These are phyloP conservation scores for Epichloe glyceriae DNA, from an alignment of 2,329 filamentous ascomycete genomes.

Conservation along the genomic window DNA sequence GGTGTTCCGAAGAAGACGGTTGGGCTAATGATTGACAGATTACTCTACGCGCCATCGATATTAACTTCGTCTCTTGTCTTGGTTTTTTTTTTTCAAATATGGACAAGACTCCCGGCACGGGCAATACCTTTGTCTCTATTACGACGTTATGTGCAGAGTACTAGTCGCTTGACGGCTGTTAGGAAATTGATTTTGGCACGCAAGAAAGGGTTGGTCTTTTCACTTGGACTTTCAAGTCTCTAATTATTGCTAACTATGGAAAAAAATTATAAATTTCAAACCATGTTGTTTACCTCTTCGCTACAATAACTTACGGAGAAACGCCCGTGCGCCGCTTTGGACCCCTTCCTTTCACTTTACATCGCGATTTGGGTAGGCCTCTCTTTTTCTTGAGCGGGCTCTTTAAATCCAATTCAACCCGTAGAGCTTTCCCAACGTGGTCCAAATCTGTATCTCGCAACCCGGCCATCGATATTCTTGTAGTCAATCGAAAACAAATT, in stretches of 20 bases:
- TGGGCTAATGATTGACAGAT: slow-evolving; percentile 11
- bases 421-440: background rate
- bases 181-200: background rate
- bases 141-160: background rate
- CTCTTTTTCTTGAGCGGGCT: background rate
- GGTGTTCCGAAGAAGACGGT: background rate
- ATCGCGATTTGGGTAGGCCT: background rate
- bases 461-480: background rate
- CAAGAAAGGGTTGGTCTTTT: slow-evolving; percentile 17
- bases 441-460: background rate
- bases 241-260: slow-evolving; percentile 4
- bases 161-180: background rate
- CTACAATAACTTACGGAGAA: background rate
- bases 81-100: background rate
- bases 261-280: background rate
- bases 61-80: slow-evolving; percentile 8
- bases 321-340: background rate
- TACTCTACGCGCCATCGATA: slow-evolving; percentile 27
- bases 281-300: background rate
- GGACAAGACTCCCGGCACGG: background rate
- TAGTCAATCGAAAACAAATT: background rate
- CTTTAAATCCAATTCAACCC: background rate
- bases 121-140: background rate
- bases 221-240: slow-evolving; percentile 6
- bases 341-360: background rate